phyloP scores from a whole-genome alignment of 345 rosid species.

The Eucalyptus sideroxylon region DNA sequence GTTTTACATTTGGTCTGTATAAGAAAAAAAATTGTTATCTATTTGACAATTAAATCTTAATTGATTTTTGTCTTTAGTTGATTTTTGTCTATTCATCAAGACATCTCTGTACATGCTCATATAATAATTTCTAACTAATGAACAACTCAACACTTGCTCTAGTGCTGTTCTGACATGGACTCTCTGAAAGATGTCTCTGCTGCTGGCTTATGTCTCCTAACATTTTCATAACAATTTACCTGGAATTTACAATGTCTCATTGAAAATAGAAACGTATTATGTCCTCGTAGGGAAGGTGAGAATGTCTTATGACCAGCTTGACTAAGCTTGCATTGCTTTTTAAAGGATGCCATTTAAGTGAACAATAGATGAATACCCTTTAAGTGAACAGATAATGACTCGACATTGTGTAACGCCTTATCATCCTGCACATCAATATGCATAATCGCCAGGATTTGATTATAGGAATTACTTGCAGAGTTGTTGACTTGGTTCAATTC shows the following conservation, averaged over 20 bases:
- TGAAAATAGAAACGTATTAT: background rate
- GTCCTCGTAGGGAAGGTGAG: background rate
- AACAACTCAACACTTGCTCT: background rate
- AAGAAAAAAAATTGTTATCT: background rate
- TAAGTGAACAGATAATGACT: background rate
- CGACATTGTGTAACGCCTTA: background rate
- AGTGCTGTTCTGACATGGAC: background rate
- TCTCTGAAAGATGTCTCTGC: background rate
- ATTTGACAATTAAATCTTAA: background rate
- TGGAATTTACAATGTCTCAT: background rate
- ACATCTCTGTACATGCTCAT: background rate
- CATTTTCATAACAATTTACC: background rate
- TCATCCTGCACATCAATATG: background rate
- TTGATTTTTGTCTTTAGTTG: background rate
- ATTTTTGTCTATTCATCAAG: background rate
- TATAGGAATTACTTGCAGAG: background rate
- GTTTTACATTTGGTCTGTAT: background rate
- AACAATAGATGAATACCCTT: background rate
- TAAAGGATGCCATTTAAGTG: background rate
- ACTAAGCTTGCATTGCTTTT: background rate
- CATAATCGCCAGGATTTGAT: background rate
- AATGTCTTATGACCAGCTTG: background rate
- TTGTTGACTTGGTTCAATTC: background rate
- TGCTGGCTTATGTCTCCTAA: background rate
- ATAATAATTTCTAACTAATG: background rate